Conservation (phyloP, 306 rosid species). For the Quercus wislizeni region DNA sequence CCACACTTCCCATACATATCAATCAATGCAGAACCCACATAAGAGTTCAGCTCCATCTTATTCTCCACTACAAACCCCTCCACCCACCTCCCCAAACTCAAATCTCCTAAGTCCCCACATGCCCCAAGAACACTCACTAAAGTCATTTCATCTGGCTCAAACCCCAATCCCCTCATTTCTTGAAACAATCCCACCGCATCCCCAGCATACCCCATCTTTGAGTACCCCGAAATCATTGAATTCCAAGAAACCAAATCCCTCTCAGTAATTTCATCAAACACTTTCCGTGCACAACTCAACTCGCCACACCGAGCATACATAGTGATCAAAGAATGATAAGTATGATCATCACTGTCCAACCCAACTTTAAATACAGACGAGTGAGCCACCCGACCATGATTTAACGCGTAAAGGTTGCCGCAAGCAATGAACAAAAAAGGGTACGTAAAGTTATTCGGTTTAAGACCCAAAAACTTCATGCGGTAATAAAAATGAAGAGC, state of each 20-base stretch:
- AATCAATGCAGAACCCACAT: slow-evolving; percentile 75
- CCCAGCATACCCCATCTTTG: slow-evolving; percentile 57
- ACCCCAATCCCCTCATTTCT: slow-evolving; percentile 55
- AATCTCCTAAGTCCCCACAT: slow-evolving; percentile 75
- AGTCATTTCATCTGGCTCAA: slow-evolving; percentile 72
- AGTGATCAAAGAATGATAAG: slow-evolving; percentile 60
- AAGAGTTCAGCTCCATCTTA: slow-evolving; percentile 51
- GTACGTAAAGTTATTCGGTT: slow-evolving; percentile 64
- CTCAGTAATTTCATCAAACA: slow-evolving; percentile 69
- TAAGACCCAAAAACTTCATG: slow-evolving; percentile 45
- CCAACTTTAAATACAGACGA: slow-evolving; percentile 49
- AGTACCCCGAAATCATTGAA: slow-evolving; percentile 75
- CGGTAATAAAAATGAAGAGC: slow-evolving; percentile 48
- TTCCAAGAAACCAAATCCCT: slow-evolving; percentile 90
- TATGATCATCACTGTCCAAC: slow-evolving; percentile 51
- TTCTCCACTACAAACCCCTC: slow-evolving; percentile 58
- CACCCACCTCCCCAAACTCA: slow-evolving; percentile 72
- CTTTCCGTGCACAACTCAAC: slow-evolving; percentile 52
- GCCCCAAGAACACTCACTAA: slow-evolving; percentile 79
- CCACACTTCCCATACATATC: slow-evolving; percentile 85
- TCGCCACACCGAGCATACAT: slow-evolving; percentile 60
- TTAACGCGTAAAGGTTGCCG: slow-evolving; percentile 41
- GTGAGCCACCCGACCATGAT: slow-evolving; percentile 48
- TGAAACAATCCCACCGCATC: slow-evolving; percentile 65
- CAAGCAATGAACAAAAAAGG: slow-evolving; percentile 85